These are phyloP conservation scores for Fusarium nematophilum DNA, from an alignment of 2,329 filamentous ascomycete species.

Conservation along the genomic window DNA sequence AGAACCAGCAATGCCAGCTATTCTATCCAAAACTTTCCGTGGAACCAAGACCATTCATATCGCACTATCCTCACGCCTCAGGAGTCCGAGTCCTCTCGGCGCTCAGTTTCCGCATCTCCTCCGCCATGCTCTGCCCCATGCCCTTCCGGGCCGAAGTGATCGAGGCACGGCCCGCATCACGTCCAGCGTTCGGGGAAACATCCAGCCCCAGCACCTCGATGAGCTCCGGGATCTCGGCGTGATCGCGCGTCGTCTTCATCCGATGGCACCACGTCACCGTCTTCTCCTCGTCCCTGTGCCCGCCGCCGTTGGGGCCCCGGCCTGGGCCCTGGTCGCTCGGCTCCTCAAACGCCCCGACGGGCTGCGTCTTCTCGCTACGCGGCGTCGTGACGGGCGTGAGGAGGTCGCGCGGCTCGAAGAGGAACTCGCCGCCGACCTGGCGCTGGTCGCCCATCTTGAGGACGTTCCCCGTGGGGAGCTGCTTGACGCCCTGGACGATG, in stretches of 20 bases:
- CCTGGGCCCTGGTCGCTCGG: not conserved
- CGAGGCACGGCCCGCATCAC: constrained; percentile 42
- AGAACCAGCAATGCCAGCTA: constrained; percentile 25
- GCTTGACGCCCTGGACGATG: constrained; percentile 69
- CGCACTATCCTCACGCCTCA: constrained; percentile 3
- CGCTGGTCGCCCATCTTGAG: constrained; percentile 73
- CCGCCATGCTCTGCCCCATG: constrained; percentile 63
- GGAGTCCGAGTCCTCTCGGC: constrained; percentile 34
- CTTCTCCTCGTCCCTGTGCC: constrained; percentile 61
- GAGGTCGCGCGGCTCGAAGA: constrained; percentile 71
- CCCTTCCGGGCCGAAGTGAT: constrained; percentile 61
- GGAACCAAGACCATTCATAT: not conserved
- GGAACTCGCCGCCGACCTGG: constrained; percentile 81
- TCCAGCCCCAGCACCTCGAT: constrained; percentile 71
- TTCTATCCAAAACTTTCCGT: not conserved
- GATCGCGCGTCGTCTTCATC: constrained; percentile 83
- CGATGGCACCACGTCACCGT: constrained; percentile 82
- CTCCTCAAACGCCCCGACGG: constrained; percentile 35
- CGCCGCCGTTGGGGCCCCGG: constrained; percentile 27
- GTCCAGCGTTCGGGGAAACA: constrained; percentile 33
- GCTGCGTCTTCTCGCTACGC: constrained; percentile 47
- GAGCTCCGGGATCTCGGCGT: constrained; percentile 76
- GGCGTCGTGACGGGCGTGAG: constrained; percentile 60
- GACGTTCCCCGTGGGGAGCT: constrained; percentile 67
- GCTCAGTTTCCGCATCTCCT: constrained; percentile 60